These are phyloP conservation scores for Candolleomyces efflorescens DNA, from an alignment of 768 basidiomycete species.

Conservation along the genomic window DNA sequence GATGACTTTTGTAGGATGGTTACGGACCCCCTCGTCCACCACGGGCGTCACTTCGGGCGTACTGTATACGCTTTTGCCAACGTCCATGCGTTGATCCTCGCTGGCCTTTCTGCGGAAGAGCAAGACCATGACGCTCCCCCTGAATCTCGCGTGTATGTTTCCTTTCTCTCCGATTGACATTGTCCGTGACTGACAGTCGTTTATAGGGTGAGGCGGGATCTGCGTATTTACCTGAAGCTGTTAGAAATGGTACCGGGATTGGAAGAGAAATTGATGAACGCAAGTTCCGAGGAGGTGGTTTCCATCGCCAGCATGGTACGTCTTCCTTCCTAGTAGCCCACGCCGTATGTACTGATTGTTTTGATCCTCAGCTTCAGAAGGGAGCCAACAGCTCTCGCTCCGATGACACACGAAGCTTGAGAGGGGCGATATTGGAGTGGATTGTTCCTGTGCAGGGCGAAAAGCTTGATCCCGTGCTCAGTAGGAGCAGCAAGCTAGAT, in stretches of 20 bases:
- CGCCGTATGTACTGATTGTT: not conserved
- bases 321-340: no score
- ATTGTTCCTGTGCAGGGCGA: not conserved
- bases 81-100: not conserved
- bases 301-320: conserved; percentile 1
- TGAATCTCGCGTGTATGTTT: not conserved
- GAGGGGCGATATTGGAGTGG: not conserved
- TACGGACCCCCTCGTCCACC: not conserved
- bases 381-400: conserved; percentile 5
- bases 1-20: no score
- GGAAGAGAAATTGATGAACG: not conserved
- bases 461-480: conserved; percentile 6
- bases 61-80: conserved; percentile 1
- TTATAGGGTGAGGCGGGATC: not conserved
- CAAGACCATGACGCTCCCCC: not conserved
- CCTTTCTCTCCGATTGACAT: not conserved
- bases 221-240: not conserved
- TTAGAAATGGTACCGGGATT: not conserved
- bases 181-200: not conserved
- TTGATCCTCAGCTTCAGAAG: conserved; percentile 9
- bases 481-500: conserved; percentile 13
- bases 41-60: not conserved
- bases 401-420: conserved; percentile 6
- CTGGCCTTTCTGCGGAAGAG: not conserved
- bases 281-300: not conserved